Evolutionary conservation across 352 stramenopile genomes (phyloP), one percentile per base, ranked within the genome.

Genomic region (Phytopythium sindhum): DNA sequence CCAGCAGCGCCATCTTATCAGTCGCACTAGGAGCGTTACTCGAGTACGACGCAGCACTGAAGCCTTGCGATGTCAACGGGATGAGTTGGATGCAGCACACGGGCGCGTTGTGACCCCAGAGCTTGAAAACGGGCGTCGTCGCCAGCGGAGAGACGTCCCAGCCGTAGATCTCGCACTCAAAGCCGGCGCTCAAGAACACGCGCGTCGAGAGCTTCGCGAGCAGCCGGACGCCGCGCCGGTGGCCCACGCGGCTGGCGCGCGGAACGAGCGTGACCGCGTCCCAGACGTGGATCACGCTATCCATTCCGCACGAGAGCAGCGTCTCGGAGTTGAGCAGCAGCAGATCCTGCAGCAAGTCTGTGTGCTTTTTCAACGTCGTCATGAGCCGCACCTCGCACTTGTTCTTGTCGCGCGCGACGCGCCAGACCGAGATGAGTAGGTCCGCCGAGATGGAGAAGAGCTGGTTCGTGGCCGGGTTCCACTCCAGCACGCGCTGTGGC

Each of bases 371-470:
- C 21, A 93, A 67, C 23, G 67, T 88, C 12, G 78, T 63, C 42
- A 85, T 61, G 6, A 85, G 69, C 41, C 66, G 73, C 17, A 89
- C 78, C 56, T 89, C 77, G 50, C 80, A 91, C 42, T 74, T 59
- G 12, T 60, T 70, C 39, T 76, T 68, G 14, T 77, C 70, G 14
- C 77, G 72, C 0, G 62, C 62, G 19, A 93, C 81, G 23, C 66
- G 63, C 75, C 74, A 93, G 10, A 93, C 84, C 0, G 69, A 78
- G 64, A 93, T 91, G 33, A 84, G 35, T 31, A 90, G 59, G 54
- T 93, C 84, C 0, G 83, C 80, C 0, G 84, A 91, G 60, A 93
- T 88, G 21, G 84, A 88, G 66, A 83, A 93, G 2, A 93, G 65
- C 35, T 81, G 76, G 11, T 73, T 73, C 4, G 73, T 83, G 19